Evolutionary conservation across 257 asterid species (phyloP).

Genomic region (Penstemon davidsonii): DNA sequence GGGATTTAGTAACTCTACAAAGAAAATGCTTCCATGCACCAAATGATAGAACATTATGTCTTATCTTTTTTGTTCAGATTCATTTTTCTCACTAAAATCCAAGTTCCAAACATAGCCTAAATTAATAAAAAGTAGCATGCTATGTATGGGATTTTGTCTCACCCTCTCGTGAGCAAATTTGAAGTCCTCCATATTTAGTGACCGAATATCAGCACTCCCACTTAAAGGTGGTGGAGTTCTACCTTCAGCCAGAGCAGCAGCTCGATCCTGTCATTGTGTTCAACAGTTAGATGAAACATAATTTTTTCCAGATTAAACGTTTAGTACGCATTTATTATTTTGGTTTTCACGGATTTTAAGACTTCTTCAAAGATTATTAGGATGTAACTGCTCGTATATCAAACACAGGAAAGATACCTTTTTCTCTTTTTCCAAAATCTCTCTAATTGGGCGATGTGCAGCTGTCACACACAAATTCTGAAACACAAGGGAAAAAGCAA

Average conservation of each 20-base stretch:
- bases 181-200: slow-evolving; percentile 75
- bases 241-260: slow-evolving; percentile 74
- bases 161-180: slow-evolving; percentile 83
- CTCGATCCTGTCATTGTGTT: slow-evolving; percentile 62
- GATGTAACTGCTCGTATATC: not conserved
- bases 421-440: slow-evolving; percentile 79
- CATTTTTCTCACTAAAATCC: too few relatives aligned
- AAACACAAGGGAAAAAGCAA: slow-evolving; percentile 17
- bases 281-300: slow-evolving; percentile 6
- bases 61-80: too few relatives aligned
- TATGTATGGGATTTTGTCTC: slow-evolving; percentile 10
- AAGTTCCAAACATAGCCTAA: not conserved
- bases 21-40: too few relatives aligned
- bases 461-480: slow-evolving; percentile 94
- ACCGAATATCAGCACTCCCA: slow-evolving; percentile 74
- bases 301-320: not conserved
- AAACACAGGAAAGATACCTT: slow-evolving; percentile 45
- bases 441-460: slow-evolving; percentile 91
- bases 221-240: slow-evolving; percentile 69
- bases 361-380: not conserved
- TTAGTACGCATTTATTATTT: not conserved
- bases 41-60: too few relatives aligned
- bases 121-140: not conserved
- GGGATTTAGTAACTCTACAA: too few relatives aligned
- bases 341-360: not conserved